Percentiles rank a stretch among this genome's conserved stretches.
Conservation (phyloP, 495 filamentous ascomycete species). For the Penicillium desertorum region DNA sequence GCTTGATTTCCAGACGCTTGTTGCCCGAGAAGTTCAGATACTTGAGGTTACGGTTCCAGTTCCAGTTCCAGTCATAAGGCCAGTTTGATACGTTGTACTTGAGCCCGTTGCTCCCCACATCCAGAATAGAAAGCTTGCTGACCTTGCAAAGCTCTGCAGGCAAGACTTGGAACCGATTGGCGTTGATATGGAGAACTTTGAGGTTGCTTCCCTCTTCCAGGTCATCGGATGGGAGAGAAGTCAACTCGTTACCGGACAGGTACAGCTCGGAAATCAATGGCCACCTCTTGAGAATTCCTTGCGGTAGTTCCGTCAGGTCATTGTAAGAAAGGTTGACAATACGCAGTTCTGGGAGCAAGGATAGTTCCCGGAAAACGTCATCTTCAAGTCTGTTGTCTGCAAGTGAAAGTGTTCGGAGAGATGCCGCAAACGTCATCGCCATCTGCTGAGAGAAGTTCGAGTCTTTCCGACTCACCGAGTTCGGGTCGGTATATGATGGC, state of each 20-base stretch:
- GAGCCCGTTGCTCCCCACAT: conserved; percentile 93
- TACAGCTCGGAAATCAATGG: conserved; percentile 86
- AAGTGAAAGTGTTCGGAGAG: conserved; percentile 77
- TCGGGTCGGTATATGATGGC: conserved; percentile 57
- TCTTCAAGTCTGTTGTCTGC: conserved; percentile 93
- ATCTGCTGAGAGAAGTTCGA: conserved; percentile 74
- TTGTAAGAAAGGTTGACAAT: conserved; percentile 96
- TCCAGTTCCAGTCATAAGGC: conserved; percentile 99
- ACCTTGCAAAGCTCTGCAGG: conserved; percentile 95
- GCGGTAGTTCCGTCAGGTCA: conserved; percentile 85
- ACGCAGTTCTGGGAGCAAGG: conserved; percentile 77
- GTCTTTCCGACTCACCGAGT: conserved; percentile 74
- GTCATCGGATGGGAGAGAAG: conserved; percentile 88
- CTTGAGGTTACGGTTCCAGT: conserved; percentile 90
- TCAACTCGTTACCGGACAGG: conserved; percentile 92
- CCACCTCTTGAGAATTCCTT: conserved; percentile 84
- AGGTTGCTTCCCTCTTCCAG: conserved; percentile 82
- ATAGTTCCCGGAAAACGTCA: conserved; percentile 89
- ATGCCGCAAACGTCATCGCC: conserved; percentile 79
- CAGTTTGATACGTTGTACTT: conserved; percentile 99
- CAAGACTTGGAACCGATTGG: conserved; percentile 94
- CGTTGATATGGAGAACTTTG: conserved; percentile 91
- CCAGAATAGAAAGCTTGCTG: conserved; percentile 81
- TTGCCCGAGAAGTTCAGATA: conserved; percentile 98
- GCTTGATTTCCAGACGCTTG: conserved; percentile 95